Conservation (phyloP, 306 rosid genomes). For the Potentilla sterilis region DNA sequence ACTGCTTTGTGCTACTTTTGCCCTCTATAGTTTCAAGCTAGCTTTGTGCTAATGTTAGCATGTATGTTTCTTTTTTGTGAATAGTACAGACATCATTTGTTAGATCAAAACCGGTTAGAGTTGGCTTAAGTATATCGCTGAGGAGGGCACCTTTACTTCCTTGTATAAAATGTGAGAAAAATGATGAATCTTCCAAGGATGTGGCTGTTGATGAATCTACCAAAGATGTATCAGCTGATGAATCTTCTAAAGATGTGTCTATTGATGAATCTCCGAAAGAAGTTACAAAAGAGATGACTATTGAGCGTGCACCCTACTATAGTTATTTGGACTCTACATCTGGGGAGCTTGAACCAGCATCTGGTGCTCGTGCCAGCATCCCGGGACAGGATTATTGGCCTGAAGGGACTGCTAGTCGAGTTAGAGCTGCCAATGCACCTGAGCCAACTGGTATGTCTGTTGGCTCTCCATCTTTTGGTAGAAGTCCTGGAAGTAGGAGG, state of each 20-base stretch:
- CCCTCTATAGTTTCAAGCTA: not conserved
- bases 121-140: slow-evolving; percentile 37
- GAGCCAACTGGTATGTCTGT: slow-evolving; percentile 63
- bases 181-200: slow-evolving; percentile 48
- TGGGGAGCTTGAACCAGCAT: slow-evolving; percentile 94
- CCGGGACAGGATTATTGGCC: slow-evolving; percentile 92
- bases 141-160: slow-evolving; percentile 40
- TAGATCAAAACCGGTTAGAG: slow-evolving; percentile 56
- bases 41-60: slow-evolving; percentile 28
- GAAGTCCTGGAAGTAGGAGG: slow-evolving; percentile 94
- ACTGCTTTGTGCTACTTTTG: slow-evolving; percentile 23
- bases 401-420: slow-evolving; percentile 85
- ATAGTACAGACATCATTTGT: slow-evolving; percentile 51
- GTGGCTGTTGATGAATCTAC: slow-evolving; percentile 37
- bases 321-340: slow-evolving; percentile 87
- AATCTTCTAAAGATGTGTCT: slow-evolving; percentile 29
- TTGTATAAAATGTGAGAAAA: slow-evolving; percentile 70
- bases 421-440: slow-evolving; percentile 85
- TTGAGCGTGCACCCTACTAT: slow-evolving; percentile 81
- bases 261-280: slow-evolving; percentile 35
- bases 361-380: slow-evolving; percentile 96
- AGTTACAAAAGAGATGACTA: slow-evolving; percentile 46
- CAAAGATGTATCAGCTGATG: slow-evolving; percentile 33
- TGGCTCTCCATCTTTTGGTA: slow-evolving; percentile 86
- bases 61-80: slow-evolving; percentile 16